Percentiles rank a stretch among this genome's conserved stretches.
These are phyloP conservation scores for Pseudogymnoascus sp. DNA, from an alignment of 2,329 filamentous ascomycete species.

Conservation along the genomic window DNA sequence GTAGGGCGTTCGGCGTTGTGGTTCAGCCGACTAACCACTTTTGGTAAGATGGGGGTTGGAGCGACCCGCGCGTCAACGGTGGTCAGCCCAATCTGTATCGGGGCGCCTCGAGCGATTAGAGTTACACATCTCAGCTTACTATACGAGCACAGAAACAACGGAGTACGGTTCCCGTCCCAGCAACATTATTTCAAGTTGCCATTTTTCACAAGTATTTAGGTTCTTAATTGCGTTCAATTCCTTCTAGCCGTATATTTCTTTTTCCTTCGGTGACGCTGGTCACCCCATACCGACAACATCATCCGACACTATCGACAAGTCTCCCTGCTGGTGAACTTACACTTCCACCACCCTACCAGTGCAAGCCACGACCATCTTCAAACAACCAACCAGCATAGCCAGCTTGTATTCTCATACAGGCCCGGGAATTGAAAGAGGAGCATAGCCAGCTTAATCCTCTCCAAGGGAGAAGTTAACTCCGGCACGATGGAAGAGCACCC, in stretches of 20 bases:
- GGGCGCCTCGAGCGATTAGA: not conserved
- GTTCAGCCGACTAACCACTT: not conserved
- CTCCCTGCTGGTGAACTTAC: not conserved
- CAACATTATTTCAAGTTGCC: constrained; percentile 5
- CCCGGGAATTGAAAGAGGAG: not conserved
- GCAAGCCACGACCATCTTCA: not conserved
- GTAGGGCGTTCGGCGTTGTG: not conserved
- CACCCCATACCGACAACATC: constrained; percentile 4
- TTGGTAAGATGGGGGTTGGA: not conserved
- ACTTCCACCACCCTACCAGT: not conserved
- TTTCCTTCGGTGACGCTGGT: not conserved
- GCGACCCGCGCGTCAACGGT: constrained; percentile 4
- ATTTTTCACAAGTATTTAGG: constrained; percentile 6
- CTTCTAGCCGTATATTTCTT: not conserved
- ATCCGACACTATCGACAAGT: not conserved
- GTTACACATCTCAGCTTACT: constrained; percentile 8
- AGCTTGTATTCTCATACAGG: not conserved
- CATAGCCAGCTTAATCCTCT: not conserved
- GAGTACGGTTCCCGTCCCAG: not conserved
- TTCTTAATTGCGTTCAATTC: constrained; percentile 5
- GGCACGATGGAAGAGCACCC: constrained; percentile 25
- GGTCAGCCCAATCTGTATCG: constrained; percentile 6
- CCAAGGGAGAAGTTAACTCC: not conserved
- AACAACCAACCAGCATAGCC: not conserved
- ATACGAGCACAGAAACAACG: not conserved